These are phyloP conservation scores for Aspergillus diversus DNA, from an alignment of 495 filamentous ascomycete species.

Conservation along the genomic window DNA sequence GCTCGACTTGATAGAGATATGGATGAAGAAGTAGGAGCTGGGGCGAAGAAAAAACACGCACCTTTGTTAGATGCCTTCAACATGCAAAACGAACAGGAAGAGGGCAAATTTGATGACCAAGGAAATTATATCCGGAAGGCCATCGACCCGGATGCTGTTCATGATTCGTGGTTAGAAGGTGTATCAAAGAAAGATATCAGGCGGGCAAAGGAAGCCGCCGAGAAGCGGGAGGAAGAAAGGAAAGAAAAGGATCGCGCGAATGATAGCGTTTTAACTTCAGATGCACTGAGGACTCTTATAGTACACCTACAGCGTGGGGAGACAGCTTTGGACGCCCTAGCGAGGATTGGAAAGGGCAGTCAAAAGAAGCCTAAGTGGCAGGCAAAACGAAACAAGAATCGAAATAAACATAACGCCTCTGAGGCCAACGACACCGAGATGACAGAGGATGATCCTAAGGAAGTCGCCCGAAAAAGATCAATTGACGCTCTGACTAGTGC, in stretches of 20 bases:
- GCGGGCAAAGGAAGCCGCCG: slow-evolving; percentile 82
- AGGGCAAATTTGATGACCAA: slow-evolving; percentile 85
- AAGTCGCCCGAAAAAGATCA: slow-evolving; percentile 66
- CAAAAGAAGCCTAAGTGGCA: slow-evolving; percentile 65
- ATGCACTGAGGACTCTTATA: slow-evolving; percentile 75
- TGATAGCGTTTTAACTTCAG: slow-evolving; percentile 74
- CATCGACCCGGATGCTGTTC: slow-evolving; percentile 81
- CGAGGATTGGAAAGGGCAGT: slow-evolving; percentile 72
- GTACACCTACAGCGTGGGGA: slow-evolving; percentile 76
- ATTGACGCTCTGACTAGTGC: slow-evolving; percentile 86
- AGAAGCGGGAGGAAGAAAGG: slow-evolving; percentile 78
- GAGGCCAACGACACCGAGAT: slow-evolving; percentile 60
- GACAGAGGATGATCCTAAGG: slow-evolving; percentile 77
- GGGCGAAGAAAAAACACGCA: slow-evolving; percentile 88
- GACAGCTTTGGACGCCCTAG: slow-evolving; percentile 86
- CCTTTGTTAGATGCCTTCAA: slow-evolving; percentile 98
- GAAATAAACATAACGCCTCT: slow-evolving; percentile 61
- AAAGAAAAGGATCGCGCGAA: slow-evolving; percentile 68
- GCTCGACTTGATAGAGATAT: slow-evolving; percentile 69
- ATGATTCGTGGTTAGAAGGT: slow-evolving; percentile 92
- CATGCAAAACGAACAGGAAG: slow-evolving; percentile 86
- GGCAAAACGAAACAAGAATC: slow-evolving; percentile 58
- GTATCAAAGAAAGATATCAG: slow-evolving; percentile 92
- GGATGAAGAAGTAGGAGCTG: slow-evolving; percentile 87
- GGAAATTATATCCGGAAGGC: slow-evolving; percentile 95